Conservation (phyloP, 2,329 filamentous ascomycete genomes). For the Sclerotinia minor region DNA sequence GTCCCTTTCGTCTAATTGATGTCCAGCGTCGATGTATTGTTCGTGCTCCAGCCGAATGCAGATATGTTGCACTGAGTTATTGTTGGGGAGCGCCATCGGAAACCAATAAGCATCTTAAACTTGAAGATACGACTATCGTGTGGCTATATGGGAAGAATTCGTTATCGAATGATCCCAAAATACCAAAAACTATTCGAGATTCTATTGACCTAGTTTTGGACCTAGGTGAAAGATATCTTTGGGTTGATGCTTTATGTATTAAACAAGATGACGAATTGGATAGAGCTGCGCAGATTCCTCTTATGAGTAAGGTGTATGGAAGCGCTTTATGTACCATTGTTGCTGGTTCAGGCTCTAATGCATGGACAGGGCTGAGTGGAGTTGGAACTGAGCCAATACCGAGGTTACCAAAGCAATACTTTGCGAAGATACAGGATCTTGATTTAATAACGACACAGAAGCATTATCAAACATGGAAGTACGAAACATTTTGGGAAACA, state of each 20-base stretch:
- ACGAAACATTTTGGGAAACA: conserved; percentile 18
- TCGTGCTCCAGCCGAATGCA: background rate
- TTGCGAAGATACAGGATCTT: background rate
- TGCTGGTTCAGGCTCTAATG: conserved; percentile 33
- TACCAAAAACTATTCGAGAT: conserved; percentile 26
- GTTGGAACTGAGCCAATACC: conserved; percentile 7
- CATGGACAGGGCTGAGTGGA: conserved; percentile 28
- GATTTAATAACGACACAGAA: conserved; percentile 9
- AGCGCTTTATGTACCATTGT: conserved; percentile 29
- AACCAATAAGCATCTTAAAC: conserved; percentile 13
- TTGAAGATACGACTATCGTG: conserved; percentile 2
- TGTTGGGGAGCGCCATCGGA: conserved; percentile 12
- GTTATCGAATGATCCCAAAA: conserved; percentile 15
- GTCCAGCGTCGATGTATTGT: conserved; percentile 14
- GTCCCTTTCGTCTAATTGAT: conserved; percentile 9
- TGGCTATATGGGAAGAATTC: conserved; percentile 7
- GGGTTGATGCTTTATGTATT: conserved; percentile 30
- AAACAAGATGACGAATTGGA: conserved; percentile 22
- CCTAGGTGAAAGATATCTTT: conserved; percentile 30
- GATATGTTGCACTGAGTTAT: conserved; percentile 18
- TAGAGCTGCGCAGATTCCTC: conserved; percentile 13
- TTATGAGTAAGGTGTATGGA: conserved; percentile 33
- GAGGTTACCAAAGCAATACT: conserved; percentile 1
- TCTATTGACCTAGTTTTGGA: conserved; percentile 32
- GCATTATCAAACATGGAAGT: conserved; percentile 15